A percentile compares a stretch with the other conserved stretches of the same genome.
Evolutionary conservation across 2,329 filamentous ascomycete genomes (phyloP).

Genomic region (Aspergillus melleus): DNA sequence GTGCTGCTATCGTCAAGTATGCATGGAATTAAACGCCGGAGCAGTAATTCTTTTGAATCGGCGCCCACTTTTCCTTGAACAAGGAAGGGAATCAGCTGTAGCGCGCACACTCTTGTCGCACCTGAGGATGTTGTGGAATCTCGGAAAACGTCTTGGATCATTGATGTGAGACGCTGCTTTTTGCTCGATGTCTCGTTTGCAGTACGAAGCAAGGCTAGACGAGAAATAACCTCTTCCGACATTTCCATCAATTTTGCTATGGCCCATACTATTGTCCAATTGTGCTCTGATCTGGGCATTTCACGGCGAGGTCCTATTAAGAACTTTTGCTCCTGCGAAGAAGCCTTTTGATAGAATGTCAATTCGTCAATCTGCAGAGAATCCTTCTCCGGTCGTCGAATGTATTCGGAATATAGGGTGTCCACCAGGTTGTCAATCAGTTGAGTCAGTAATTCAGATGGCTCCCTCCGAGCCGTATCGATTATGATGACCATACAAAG

Average conservation of each 20-base stretch:
- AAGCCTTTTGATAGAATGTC: slow-evolving; percentile 48
- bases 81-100: slow-evolving; percentile 59
- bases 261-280: slow-evolving; percentile 41
- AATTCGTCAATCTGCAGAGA: slow-evolving; percentile 79
- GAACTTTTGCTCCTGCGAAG: slow-evolving; percentile 36
- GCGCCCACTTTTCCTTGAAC: slow-evolving; percentile 47
- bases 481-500: slow-evolving; percentile 62
- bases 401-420: slow-evolving; percentile 75
- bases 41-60: slow-evolving; percentile 56
- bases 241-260: slow-evolving; percentile 43
- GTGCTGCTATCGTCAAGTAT: slow-evolving; percentile 68
- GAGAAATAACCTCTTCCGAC: slow-evolving; percentile 30
- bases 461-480: slow-evolving; percentile 38
- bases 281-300: slow-evolving; percentile 36
- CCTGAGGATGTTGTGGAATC: slow-evolving; percentile 39
- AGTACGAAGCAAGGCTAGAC: slow-evolving; percentile 7
- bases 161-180: slow-evolving; percentile 38
- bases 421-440: slow-evolving; percentile 67
- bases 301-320: slow-evolving; percentile 40
- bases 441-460: slow-evolving; percentile 39
- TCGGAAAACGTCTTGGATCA: slow-evolving; percentile 36
- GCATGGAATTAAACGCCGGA: slow-evolving; percentile 59
- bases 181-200: slow-evolving; percentile 29
- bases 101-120: slow-evolving; percentile 46
- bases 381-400: slow-evolving; percentile 66